phyloP scores from a whole-genome alignment of 2,329 filamentous ascomycete genomes.

The Stromatinia cepivora region DNA sequence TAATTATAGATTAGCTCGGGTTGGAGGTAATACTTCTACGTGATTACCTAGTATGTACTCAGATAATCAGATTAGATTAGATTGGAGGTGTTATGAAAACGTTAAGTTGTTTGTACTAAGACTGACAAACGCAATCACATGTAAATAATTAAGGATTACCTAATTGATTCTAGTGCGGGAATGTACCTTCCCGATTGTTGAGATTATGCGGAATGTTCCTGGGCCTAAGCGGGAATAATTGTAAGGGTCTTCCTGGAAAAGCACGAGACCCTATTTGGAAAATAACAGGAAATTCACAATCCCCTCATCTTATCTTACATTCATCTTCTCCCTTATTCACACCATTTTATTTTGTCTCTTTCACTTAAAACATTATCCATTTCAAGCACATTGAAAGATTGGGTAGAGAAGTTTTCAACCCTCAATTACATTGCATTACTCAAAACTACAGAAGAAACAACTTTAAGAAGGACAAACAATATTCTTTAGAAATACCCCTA shows the following conservation, averaged over 20 bases:
- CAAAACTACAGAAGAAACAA: neutral
- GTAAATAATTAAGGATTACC: slow-evolving; percentile 8
- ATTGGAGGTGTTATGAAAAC: no score
- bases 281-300: slow-evolving; percentile 10
- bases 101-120: neutral
- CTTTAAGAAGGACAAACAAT: neutral
- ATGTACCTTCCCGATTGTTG: slow-evolving; percentile 6
- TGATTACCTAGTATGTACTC: no score
- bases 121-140: slow-evolving; percentile 6
- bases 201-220: slow-evolving; percentile 18
- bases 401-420: neutral
- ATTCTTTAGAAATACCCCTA: neutral
- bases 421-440: neutral
- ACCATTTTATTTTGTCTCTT: neutral
- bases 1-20: no score
- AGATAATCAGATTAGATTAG: no score
- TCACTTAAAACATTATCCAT: neutral
- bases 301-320: neutral
- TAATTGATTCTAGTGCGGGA: neutral
- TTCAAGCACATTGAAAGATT: neutral
- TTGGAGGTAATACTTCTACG: no score
- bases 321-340: neutral
- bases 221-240: slow-evolving; percentile 6
- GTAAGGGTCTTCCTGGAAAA: slow-evolving; percentile 3
- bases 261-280: slow-evolving; percentile 11